These are phyloP conservation scores for Aspergillus egyptiacus DNA, from an alignment of 495 filamentous ascomycete genomes.

Conservation along the genomic window DNA sequence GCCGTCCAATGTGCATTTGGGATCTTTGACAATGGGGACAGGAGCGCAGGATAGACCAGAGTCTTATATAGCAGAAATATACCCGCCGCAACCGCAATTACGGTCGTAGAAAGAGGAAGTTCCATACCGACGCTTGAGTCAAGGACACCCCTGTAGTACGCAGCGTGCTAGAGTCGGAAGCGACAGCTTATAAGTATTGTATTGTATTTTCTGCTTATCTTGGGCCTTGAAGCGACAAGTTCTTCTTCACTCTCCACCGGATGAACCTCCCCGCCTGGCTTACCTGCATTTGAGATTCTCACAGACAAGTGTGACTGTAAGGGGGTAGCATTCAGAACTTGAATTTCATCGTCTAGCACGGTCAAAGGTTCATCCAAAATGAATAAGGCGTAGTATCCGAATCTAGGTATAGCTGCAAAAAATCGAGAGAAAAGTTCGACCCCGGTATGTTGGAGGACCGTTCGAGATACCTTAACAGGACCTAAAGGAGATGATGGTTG, in stretches of 20 bases:
- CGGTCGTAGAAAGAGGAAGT: conserved; percentile 17
- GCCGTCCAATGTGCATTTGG: conserved; percentile 66
- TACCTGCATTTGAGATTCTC: background rate
- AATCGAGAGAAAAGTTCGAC: background rate
- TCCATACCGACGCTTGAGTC: conserved; percentile 22
- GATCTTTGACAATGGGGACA: conserved; percentile 64
- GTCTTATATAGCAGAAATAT: conserved; percentile 46
- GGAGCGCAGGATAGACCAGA: conserved; percentile 54
- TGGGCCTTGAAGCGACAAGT: background rate
- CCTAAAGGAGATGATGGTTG: conserved; percentile 2
- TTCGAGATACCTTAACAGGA: no score
- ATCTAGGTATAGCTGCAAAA: background rate
- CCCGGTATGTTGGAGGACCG: no score
- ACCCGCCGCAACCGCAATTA: conserved; percentile 13
- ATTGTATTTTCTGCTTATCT: conserved; percentile 2
- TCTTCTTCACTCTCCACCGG: background rate
- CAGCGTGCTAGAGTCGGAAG: no score
- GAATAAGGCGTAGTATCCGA: no score
- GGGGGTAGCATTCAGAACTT: no score
- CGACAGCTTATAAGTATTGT: no score
- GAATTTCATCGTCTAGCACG: no score
- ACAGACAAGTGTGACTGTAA: no score
- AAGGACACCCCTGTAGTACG: conserved; percentile 6
- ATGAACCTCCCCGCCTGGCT: conserved; percentile 2
- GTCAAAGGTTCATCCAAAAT: no score